Base-by-base conservation (phyloP, 1,284 basidiomycete species). In the Sanghuangporus baumii region DNA sequence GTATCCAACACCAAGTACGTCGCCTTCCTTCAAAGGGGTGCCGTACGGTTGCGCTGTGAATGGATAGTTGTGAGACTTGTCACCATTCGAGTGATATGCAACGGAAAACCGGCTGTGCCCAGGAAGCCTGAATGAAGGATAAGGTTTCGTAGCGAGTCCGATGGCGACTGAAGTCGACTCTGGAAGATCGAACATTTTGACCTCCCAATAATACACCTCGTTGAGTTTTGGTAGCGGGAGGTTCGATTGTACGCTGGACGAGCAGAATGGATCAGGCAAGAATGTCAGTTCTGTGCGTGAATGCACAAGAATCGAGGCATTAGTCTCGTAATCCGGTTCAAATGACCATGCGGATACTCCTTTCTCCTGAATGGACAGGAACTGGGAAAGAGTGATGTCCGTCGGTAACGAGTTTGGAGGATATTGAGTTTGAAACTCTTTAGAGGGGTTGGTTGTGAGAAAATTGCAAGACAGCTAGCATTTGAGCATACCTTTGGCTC, bases 191-290 rank as follows among this genome's bases (percentile, higher is more conserved):
- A 94, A 98, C 88, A 97, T 91, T 78, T 98, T 98, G 66, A 94
- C 91, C 73, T 98, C 95, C 91, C 93, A 98, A 73, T 98, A 98
- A 74, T 98, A 98, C 12, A 96, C 94, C 74, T 98, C 95, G 76
- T 98, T 98, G 59, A 97, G 80, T 72, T 96, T 96, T 12, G 95
- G 95, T 4, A 98, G 78, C 0, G 95, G 95, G 6, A 98, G 81
- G 73, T 98, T 98, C 57, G 93, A 95, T 77, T 97, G 93, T 5
- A 98, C 95, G 62, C 86, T 93, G 23, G 94, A 94, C 1, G 93
- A 91, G 18, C 93, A 94, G 18, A 91, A 89, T 7, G 95, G 95
- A 74, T 98, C 96, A 34, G 94, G 89, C 61, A 98, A 86, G 76
- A 98, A 98, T 1, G 94, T 96, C 70, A 98, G 90, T 75, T 98